These are phyloP conservation scores for Smittium mucronatum DNA, from an alignment of 371 early-diverging fungal genomes.

Conservation along the genomic window DNA sequence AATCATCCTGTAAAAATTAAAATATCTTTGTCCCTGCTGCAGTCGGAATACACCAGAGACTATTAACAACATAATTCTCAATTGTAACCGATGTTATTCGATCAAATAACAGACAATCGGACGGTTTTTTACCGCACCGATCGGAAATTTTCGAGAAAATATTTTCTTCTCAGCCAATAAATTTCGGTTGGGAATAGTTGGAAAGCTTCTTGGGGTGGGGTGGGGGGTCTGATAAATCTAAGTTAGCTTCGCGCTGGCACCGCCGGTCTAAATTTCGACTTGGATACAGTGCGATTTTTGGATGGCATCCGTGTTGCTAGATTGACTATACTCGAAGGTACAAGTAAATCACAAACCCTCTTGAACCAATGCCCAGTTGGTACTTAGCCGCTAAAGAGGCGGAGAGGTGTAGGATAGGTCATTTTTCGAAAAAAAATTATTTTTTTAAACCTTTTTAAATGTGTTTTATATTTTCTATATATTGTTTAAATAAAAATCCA, in stretches of 20 bases:
- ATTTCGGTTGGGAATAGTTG: background rate
- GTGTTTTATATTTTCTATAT: no score
- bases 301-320: slow-evolving; percentile 2
- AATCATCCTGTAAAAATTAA: background rate
- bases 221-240: background rate
- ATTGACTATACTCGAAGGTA: background rate
- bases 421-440: background rate
- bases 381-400: slow-evolving; percentile 3
- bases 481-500: no score
- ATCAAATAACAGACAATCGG: background rate
- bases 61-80: background rate
- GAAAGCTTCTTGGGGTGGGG: slow-evolving; percentile 1
- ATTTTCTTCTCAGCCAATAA: background rate
- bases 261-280: background rate
- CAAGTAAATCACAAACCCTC: background rate
- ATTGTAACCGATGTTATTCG: background rate
- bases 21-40: background rate
- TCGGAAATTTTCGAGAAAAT: background rate
- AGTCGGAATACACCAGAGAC: background rate
- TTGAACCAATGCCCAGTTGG: background rate
- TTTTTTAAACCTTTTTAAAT: no score
- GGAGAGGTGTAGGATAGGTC: background rate
- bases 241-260: background rate
- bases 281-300: slow-evolving; percentile 5
- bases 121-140: background rate